These are phyloP conservation scores for Trichoderma virens DNA, from an alignment of 495 filamentous ascomycete genomes.

Conservation along the genomic window DNA sequence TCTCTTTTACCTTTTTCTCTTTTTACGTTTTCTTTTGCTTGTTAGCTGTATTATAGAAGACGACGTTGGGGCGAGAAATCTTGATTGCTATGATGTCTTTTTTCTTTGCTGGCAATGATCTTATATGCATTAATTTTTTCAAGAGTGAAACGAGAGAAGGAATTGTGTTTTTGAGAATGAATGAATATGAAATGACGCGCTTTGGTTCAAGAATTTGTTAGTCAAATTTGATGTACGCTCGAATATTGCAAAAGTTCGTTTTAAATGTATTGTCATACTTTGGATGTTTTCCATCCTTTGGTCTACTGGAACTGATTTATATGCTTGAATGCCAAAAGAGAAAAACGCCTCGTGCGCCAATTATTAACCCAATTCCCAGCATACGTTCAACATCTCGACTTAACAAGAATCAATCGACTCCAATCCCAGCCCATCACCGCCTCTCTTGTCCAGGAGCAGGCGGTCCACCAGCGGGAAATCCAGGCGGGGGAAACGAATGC, in stretches of 20 bases:
- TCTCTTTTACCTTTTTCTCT: background rate
- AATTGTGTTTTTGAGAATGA: background rate
- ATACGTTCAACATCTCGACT: background rate
- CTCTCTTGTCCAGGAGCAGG: constrained; percentile 13
- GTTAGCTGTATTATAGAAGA: background rate
- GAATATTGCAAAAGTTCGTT: background rate
- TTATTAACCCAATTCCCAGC: background rate
- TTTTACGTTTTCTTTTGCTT: background rate
- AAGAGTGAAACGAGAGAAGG: no score
- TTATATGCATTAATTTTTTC: background rate
- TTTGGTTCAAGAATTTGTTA: no score
- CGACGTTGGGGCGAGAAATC: background rate
- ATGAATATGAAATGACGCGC: background rate
- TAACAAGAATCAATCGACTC: background rate
- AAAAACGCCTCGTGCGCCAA: background rate
- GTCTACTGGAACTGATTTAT: background rate
- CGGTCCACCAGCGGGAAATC: constrained; percentile 13
- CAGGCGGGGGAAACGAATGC: constrained; percentile 28
- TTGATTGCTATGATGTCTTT: background rate
- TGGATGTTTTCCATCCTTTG: background rate
- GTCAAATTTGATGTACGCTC: no score
- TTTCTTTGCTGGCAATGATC: background rate
- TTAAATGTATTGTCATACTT: background rate
- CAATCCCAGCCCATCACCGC: background rate
- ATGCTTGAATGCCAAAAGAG: background rate